Evolutionary conservation across 192 early-diverging fungal species (phyloP), one percentile per base, ranked within the genome.

Genomic region (Entomortierella lignicola): DNA sequence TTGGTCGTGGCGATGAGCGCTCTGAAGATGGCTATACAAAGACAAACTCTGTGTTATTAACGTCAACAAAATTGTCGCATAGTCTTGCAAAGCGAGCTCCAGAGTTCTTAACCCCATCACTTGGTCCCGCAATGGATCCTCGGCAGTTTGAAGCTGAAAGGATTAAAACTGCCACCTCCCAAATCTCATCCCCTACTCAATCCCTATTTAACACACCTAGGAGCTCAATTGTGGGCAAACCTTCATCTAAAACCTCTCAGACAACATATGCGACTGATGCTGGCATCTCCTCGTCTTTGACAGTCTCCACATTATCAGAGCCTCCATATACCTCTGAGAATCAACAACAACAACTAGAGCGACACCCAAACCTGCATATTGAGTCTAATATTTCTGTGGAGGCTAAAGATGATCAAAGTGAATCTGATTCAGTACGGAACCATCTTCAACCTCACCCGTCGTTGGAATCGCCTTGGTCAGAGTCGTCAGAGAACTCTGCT

Each of bases 81-180:
- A 17, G 31, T 6, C 18, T 6, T 20, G 7, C 25, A 11, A 15
- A 32, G 39, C 47, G 27, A 21, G 48, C 47, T 15, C 50, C 60
- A 25, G 50, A 64, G 23, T 30, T 56, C 32, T 10, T 34, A 7
- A 69, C 56, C 13, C 48, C 75, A 0, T 70, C 75, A 1, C 43
- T 79, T 1, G 75, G 67, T 12, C 30, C 51, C 15, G 75, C 75
- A 26, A 79, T 79, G 75, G 75, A 79, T 51, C 75, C 66, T 6
- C 48, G 55, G 11, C 75, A 79, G 63, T 79, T 70, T 61, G 67
- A 70, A 15, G 54, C 21, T n/a, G 62, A 30, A 11, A 50, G 54
- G 1, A 26, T 55, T 8, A 27, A 29, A 47, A 54, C 3, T 29
- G 37, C 25, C 21, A 31, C 20, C 30, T 18, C 48, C 30, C 58